These are phyloP conservation scores for Coniferiporia sulphurascens DNA, from an alignment of 1,284 basidiomycete genomes.

Conservation along the genomic window DNA sequence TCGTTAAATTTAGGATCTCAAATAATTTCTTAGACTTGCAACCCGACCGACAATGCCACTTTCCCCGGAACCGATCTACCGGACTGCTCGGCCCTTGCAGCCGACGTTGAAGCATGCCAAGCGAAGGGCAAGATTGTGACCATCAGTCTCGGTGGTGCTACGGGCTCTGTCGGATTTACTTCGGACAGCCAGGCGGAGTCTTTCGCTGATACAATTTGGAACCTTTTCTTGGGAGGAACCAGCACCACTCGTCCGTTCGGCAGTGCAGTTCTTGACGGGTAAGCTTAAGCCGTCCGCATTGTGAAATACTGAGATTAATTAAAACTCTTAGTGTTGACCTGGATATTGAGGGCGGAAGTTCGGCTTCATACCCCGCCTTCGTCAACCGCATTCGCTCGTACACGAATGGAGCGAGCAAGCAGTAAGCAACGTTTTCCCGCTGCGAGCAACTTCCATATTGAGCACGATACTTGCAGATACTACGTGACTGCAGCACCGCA, in stretches of 20 bases:
- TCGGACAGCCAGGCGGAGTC: conserved; percentile 46
- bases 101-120: conserved; percentile 56
- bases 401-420: conserved; percentile 45
- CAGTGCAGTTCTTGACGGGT: conserved; percentile 60
- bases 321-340: conserved; percentile 47
- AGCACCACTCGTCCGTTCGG: conserved; percentile 59
- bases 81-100: conserved; percentile 47
- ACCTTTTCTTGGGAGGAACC: conserved; percentile 55
- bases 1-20: background rate
- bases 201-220: conserved; percentile 60
- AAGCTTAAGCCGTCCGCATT: conserved; percentile 20
- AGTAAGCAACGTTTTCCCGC: conserved; percentile 31
- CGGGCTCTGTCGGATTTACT: conserved; percentile 49
- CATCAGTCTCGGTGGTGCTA: conserved; percentile 44
- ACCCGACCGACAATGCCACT: conserved; percentile 46
- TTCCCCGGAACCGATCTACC: conserved; percentile 55
- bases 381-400: conserved; percentile 53
- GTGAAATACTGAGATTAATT: background rate
- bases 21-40: conserved; percentile 43
- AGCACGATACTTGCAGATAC: conserved; percentile 35
- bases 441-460: background rate
- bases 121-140: conserved; percentile 59
- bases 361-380: conserved; percentile 52
- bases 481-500: conserved; percentile 56
- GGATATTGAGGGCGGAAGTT: conserved; percentile 60